These are phyloP conservation scores for Saccharomycopsis javanensis DNA, from an alignment of 805 yeast species.

Conservation along the genomic window DNA sequence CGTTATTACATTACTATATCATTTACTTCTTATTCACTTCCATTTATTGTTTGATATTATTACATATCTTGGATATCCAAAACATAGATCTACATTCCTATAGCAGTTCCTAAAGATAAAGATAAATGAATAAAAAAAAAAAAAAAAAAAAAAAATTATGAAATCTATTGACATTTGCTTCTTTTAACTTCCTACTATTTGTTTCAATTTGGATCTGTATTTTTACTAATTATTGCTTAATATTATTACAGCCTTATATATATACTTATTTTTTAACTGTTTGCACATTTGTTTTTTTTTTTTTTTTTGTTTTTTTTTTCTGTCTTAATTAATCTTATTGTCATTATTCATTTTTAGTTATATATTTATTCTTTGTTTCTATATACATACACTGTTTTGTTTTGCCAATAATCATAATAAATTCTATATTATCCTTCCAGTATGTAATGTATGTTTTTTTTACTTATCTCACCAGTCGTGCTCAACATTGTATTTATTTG, in stretches of 20 bases:
- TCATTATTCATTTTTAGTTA: neutral
- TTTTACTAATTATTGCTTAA: neutral
- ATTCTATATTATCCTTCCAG: neutral
- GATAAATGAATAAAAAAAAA: neutral
- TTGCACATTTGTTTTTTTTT: neutral
- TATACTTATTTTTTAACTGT: neutral
- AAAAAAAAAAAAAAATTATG: neutral
- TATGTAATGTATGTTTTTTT: neutral
- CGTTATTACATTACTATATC: neutral
- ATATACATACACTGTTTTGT: neutral
- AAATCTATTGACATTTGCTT: neutral
- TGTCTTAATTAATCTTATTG: neutral
- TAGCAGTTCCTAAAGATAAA: too few relatives aligned
- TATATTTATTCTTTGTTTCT: neutral
- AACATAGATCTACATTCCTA: too few relatives aligned
- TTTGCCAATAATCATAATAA: neutral
- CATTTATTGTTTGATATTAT: neutral
- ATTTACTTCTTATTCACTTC: neutral
- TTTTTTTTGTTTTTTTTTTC: too few relatives aligned
- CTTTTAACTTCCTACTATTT: neutral
- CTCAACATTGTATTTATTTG: slow-evolving; percentile 9
- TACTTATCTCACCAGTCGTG: slow-evolving; percentile 13
- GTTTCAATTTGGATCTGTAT: neutral
- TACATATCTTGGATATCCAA: neutral
- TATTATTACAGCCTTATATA: neutral